Percentiles rank a stretch among this genome's conserved stretches.
Conservation (phyloP, 176 grass and related monocot genomes). For the Phyllostachys edulis region DNA sequence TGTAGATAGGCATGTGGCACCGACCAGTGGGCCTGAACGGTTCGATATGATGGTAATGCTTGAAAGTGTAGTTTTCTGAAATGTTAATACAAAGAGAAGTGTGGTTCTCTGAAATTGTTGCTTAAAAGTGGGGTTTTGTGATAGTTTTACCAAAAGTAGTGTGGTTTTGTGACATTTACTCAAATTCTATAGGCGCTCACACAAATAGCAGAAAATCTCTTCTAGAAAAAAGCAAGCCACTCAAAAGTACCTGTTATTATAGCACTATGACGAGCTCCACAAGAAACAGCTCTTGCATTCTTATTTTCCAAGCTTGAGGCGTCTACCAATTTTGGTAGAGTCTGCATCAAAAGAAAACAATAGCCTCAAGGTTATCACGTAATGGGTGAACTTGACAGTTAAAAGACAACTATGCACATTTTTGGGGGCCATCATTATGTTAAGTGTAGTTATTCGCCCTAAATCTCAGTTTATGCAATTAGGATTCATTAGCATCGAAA, state of each 20-base stretch:
- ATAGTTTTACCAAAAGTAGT: too few relatives aligned
- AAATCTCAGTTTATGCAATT: constrained; percentile 9
- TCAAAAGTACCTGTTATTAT: constrained; percentile 76
- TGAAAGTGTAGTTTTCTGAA: too few relatives aligned
- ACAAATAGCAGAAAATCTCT: background rate
- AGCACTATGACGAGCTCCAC: constrained; percentile 92
- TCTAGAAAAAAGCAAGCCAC: background rate
- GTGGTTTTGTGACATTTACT: too few relatives aligned
- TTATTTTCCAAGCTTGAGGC: constrained; percentile 87
- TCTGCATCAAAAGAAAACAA: constrained; percentile 54
- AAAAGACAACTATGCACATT: background rate
- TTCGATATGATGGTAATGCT: too few relatives aligned
- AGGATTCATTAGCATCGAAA: background rate
- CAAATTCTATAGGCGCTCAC: background rate
- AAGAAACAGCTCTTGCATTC: constrained; percentile 76
- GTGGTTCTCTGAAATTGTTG: too few relatives aligned
- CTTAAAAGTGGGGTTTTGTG: too few relatives aligned
- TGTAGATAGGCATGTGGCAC: too few relatives aligned
- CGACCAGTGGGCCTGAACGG: too few relatives aligned
- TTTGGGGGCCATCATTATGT: background rate
- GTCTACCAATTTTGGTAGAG: constrained; percentile 83
- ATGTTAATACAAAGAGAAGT: too few relatives aligned
- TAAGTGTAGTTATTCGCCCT: background rate
- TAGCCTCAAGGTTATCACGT: background rate
- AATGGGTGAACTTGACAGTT: background rate